Conservation (phyloP, 2,329 filamentous ascomycete genomes). For the Colletotrichum sp. region DNA sequence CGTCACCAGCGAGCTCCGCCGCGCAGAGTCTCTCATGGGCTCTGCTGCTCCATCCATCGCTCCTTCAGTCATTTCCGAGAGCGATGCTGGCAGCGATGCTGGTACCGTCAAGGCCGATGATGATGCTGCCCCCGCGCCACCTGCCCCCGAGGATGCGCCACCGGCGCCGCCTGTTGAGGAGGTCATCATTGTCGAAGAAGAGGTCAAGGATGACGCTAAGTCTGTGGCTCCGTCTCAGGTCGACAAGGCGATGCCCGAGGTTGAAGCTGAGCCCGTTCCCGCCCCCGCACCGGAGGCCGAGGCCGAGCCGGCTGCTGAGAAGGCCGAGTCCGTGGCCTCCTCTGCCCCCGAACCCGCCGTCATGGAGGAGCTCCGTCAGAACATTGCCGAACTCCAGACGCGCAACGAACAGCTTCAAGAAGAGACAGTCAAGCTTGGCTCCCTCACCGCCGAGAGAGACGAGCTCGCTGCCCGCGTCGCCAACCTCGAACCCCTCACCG, state of each 20-base stretch:
- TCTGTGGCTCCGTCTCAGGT: neutral
- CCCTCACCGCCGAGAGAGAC: conserved; percentile 19
- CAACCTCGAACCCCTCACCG: neutral
- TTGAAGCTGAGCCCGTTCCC: neutral
- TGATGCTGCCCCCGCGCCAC: neutral
- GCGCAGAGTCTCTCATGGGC: conserved; percentile 15
- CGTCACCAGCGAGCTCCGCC: conserved; percentile 14
- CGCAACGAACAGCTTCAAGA: conserved; percentile 20
- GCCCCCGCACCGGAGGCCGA: neutral
- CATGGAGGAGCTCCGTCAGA: conserved; percentile 17
- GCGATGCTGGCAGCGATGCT: conserved; percentile 12
- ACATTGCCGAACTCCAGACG: conserved; percentile 18
- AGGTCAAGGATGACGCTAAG: neutral
- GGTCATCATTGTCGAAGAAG: neutral
- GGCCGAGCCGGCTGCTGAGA: neutral
- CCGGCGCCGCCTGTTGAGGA: neutral
- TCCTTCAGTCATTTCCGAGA: neutral
- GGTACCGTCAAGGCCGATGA: conserved; percentile 15
- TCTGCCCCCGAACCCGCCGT: neutral
- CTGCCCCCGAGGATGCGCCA: neutral
- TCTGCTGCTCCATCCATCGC: conserved; percentile 1
- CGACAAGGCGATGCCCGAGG: neutral
- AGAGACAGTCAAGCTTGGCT: conserved; percentile 4
- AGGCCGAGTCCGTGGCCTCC: neutral
- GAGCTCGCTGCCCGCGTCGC: conserved; percentile 8